A percentile compares a stretch with the other conserved stretches of the same genome.
Evolutionary conservation across 768 basidiomycete species (phyloP).

Genomic region (Agaricus bisporus): DNA sequence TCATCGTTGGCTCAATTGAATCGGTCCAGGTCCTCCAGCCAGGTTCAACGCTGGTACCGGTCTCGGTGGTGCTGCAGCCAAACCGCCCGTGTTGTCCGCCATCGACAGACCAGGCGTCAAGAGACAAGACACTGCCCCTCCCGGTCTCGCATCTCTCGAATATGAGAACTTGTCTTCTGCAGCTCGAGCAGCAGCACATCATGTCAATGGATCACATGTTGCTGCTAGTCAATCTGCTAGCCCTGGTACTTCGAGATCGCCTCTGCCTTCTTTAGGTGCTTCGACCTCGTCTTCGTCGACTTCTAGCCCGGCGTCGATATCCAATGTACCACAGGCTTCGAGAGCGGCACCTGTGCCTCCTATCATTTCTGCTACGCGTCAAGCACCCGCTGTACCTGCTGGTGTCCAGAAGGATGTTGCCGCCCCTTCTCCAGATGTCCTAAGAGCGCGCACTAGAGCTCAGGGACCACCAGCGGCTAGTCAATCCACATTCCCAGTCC

Average conservation of each 20-base stretch:
- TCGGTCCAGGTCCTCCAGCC: slow-evolving; percentile 46
- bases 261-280: background rate
- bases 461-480: slow-evolving; percentile 37
- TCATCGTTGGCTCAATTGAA: too few species aligned
- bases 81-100: slow-evolving; percentile 23
- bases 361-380: slow-evolving; percentile 44
- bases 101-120: slow-evolving; percentile 20
- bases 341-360: slow-evolving; percentile 25
- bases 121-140: slow-evolving; percentile 37
- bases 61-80: slow-evolving; percentile 60
- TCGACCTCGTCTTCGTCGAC: slow-evolving; percentile 15
- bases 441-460: slow-evolving; percentile 58
- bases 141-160: slow-evolving; percentile 32
- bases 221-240: slow-evolving; percentile 29
- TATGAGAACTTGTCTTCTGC: slow-evolving; percentile 37
- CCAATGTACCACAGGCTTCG: slow-evolving; percentile 21
- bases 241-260: background rate
- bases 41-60: slow-evolving; percentile 92
- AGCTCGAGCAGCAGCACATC: slow-evolving; percentile 56
- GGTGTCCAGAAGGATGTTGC: slow-evolving; percentile 36
- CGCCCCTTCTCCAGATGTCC: slow-evolving; percentile 58
- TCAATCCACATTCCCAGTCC: slow-evolving; percentile 6
- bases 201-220: slow-evolving; percentile 48
- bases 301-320: slow-evolving; percentile 17
- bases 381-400: slow-evolving; percentile 64